Evolutionary conservation across 2,329 filamentous ascomycete species (phyloP), one percentile per base, ranked within the genome.

Genomic region (Penicillium sp.): DNA sequence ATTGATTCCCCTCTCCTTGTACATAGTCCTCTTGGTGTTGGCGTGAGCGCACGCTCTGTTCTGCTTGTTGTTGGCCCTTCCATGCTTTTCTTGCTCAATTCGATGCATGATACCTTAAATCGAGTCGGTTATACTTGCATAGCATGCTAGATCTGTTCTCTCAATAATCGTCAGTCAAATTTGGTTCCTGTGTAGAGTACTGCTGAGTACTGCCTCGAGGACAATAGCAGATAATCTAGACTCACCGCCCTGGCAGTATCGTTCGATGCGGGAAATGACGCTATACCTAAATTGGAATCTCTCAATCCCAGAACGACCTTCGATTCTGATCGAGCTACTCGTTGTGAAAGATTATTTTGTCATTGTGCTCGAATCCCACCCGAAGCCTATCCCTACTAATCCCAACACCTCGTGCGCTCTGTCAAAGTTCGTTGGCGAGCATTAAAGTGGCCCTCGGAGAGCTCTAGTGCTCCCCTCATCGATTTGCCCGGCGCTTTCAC

Each of bases 1-100:
- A 7, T 36, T 36, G 34, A 36, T 63, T 47, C 42, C 47, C 51
- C 43, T 49, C 56, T 36, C 55, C 44, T 49, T 64, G 66, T 72
- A 71, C 64, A 71, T 71, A 73, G 68, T 67, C 59, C 56, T 59
- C 57, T 64, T 61, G 58, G 51, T 58, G 32, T 40, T 47, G 13
- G 24, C 38, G 21, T 42, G 16, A 11, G 29, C 44, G 49, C 31
- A 48, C 8, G 29, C 34, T 21, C 29, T 40, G 7, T 38, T 18
- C 32, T 13, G 11, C 10, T n/a, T 11, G 8, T 36, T 31, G 9
- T 29, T 43, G 29, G 44, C 34, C 44, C 21, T 29, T 18, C 8
- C n/a, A 16, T 31, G 29, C 42, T 42, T 45, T 40, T 43, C 43
- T 36, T 46, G 47, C 49, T 52, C 53, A 59, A 59, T 55, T 47